Percentiles rank a stretch among this genome's conserved stretches.
Conservation (phyloP, 352 stramenopile genomes). For the Phytophthora quininea region DNA sequence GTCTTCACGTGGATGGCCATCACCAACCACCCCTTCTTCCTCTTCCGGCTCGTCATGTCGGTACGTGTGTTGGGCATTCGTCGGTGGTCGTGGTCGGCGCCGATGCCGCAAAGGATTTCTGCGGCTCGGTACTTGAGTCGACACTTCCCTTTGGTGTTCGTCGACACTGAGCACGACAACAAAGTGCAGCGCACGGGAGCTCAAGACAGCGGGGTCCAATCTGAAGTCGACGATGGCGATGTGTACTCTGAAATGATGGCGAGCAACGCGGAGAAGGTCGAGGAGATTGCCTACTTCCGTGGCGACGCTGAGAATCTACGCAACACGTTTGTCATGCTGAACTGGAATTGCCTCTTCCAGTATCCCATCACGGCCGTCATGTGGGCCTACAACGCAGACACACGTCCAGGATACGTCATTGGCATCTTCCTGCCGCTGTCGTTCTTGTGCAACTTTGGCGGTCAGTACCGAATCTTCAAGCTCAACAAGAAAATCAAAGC, state of each 20-base stretch:
- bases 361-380: constrained; percentile 50
- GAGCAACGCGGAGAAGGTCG: constrained; percentile 15
- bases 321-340: constrained; percentile 45
- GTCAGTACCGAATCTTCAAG: constrained; percentile 38
- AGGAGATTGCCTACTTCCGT: constrained; percentile 27
- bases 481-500: constrained; percentile 40
- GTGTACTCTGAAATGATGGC: constrained; percentile 18
- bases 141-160: constrained; percentile 39
- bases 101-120: constrained; percentile 1
- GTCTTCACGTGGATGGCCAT: constrained; percentile 48
- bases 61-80: constrained; percentile 27
- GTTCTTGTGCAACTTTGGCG: constrained; percentile 38
- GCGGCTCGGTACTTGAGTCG: constrained; percentile 30
- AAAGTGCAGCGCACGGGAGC: constrained; percentile 18
- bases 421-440: constrained; percentile 41
- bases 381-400: constrained; percentile 40
- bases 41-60: constrained; percentile 31
- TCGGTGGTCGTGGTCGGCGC: constrained; percentile 17
- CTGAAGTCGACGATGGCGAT: constrained; percentile 18
- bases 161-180: constrained; percentile 17
- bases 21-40: constrained; percentile 45
- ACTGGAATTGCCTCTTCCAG: constrained; percentile 49
- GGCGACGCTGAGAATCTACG: constrained; percentile 28
- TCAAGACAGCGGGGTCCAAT: constrained; percentile 12
- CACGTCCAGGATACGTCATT: constrained; percentile 37